Evolutionary conservation across 352 stramenopile species (phyloP).

Genomic region (Globisporangium splendens): DNA sequence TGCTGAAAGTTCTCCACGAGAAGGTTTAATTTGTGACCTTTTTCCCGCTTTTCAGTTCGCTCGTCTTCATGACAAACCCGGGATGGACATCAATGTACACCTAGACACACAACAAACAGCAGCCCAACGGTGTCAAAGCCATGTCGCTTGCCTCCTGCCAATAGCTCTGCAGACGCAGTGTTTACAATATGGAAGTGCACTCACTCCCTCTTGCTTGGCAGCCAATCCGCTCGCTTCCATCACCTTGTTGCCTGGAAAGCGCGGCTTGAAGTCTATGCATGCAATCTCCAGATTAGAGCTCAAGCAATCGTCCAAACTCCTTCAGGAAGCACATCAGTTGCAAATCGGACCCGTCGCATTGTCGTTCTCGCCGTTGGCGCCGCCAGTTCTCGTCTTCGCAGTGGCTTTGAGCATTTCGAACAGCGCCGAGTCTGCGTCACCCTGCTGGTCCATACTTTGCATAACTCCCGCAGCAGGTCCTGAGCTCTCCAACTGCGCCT

Average conservation of each 20-base stretch:
- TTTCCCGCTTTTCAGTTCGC: conserved; percentile 50
- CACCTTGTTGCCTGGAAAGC: conserved; percentile 69
- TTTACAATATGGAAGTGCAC: neutral
- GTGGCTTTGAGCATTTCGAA: conserved; percentile 40
- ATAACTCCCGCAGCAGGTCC: conserved; percentile 12
- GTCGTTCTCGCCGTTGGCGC: neutral
- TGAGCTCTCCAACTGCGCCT: conserved; percentile 44
- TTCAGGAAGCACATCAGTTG: neutral
- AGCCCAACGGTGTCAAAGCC: too few relatives aligned
- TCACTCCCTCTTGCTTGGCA: conserved; percentile 57
- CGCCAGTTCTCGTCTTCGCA: conserved; percentile 4
- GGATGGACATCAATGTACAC: conserved; percentile 74
- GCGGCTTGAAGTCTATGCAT: conserved; percentile 43
- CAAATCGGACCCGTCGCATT: conserved; percentile 2
- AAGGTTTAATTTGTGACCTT: conserved; percentile 32
- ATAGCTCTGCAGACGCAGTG: too few relatives aligned
- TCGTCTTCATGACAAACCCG: conserved; percentile 80
- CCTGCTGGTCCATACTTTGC: conserved; percentile 6
- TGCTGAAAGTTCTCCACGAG: neutral
- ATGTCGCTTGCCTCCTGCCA: too few relatives aligned
- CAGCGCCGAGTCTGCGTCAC: conserved; percentile 30
- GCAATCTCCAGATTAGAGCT: too few relatives aligned
- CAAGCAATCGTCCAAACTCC: neutral
- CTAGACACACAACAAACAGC: conserved; percentile 17
- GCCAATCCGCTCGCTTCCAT: conserved; percentile 60